Base-by-base conservation (phyloP, 192 early-diverging fungal genomes). In the Podochytrium sp. region DNA sequence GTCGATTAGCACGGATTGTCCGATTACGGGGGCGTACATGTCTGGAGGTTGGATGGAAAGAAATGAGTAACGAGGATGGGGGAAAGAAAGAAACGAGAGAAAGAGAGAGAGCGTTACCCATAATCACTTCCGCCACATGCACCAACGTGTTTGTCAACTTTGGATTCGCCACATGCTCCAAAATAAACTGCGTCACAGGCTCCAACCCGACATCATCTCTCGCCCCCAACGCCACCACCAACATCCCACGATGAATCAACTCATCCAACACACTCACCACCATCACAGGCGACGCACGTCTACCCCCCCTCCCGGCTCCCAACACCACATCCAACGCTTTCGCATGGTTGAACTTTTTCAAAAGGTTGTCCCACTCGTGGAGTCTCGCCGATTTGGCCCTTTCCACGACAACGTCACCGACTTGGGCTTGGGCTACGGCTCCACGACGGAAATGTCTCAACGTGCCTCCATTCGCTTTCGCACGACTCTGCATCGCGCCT, bases 241-340 rank as follows among this genome's bases (percentile, higher is more conserved):
- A 83, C 18, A 87, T 95, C 49, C 93, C 92, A 64, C 95, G 91
- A 67, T 95, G 90, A 47, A 95, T 84, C 33, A 99, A 85, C 79
- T 99, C 97, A 74, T 97, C 92, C 56, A 97, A 77, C 74, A 99
- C 66, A 64, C 91, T 87, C 27, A 92, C 87, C 1, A 93, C 86
- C 1, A 93, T 85, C 50, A 91, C 37, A 6, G 77, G 70, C 32
- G 55, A 12, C 12, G 30, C 64, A 27, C 41, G 58, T 16, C 25
- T 68, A 40, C 65, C 41, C 18, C 32, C 42, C 60, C 81, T 84
- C 75, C 87, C 90, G 41, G 84, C 87, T 37, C 85, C 81, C 67
- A 98, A 71, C 51, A 90, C 90, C 7, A 91, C 89, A 79, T 99
- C 95, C 29, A 99, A 80, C 16, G 97, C 97, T 43, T 95, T 92